Base-by-base conservation (phyloP, 1,284 basidiomycete genomes). In the Puccinia horiana region DNA sequence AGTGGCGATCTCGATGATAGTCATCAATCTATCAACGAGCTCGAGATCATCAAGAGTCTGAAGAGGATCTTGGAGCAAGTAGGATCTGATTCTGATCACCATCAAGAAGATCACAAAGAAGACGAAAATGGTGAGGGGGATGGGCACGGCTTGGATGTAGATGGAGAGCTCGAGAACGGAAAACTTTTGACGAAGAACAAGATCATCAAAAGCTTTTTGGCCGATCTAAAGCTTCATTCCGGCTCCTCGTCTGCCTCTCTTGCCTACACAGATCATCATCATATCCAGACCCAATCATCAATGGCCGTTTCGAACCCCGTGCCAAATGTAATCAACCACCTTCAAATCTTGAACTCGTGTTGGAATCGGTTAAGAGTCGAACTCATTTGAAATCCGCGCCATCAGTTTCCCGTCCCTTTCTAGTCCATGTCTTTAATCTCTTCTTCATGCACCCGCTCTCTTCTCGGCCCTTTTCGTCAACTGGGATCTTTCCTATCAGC, bases 1-100 rank as follows among this genome's bases (percentile, higher is more conserved):
- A 35, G 26, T 0, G 35, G 29, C 6, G 70, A 49, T 73, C 20
- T 54, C 14, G 70, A 73, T 35, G 52, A 73, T 26, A 54, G 29
- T 35, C 23, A 73, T 54, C 70, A 73, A 54, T 52, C 70, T 1
- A 20, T 54, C 29, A 73, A 52, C 52, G 70, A 73, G 70, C 37
- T 73, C 11, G 70, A 73, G 26, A 73, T 73, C 29, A 73, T 73
- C 35, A 32, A 73, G 42, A 73, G 70, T 73, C 37, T 73, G 16
- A 73, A 73, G 35, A 73, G 52, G 5, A 40, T 73, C 26, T 47
- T 73, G 14, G 49, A 73, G 16, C 44, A 54, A 73, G 52, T 52
- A 52, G 47, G 23, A 4, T 47, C 12, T 14, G 23, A 69, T 29
- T 69, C 23, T 40, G 42, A 18, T 52, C 47, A 32, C 54, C 47